Conservation (phyloP, 495 filamentous ascomycete species). For the Aspergillus avenaceus region DNA sequence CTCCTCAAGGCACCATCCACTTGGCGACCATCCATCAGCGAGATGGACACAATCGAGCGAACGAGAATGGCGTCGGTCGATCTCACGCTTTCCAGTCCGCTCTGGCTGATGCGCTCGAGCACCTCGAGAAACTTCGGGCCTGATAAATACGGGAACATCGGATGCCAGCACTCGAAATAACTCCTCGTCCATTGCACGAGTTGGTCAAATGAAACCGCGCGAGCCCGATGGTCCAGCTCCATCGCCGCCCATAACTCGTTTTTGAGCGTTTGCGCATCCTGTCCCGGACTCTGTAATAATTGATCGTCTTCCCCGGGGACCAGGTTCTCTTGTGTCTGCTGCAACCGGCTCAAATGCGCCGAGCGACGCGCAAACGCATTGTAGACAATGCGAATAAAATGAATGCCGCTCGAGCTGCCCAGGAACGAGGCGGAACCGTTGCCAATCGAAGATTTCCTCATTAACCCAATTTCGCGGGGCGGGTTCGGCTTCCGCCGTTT, state of each 20-base stretch:
- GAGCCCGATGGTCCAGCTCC: slow-evolving; percentile 20
- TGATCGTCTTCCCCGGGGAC: slow-evolving; percentile 48
- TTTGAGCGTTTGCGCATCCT: slow-evolving; percentile 5
- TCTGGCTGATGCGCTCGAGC: slow-evolving; percentile 27
- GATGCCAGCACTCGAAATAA: slow-evolving; percentile 50
- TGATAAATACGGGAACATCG: slow-evolving; percentile 43
- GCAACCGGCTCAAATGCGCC: slow-evolving; percentile 26
- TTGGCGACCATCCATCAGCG: slow-evolving; percentile 32
- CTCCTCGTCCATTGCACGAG: slow-evolving; percentile 34
- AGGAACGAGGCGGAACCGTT: slow-evolving; percentile 37
- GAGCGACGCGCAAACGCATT: slow-evolving; percentile 39
- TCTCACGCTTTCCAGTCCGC: slow-evolving; percentile 19
- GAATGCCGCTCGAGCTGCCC: slow-evolving; percentile 49
- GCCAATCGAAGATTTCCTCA: slow-evolving; percentile 29
- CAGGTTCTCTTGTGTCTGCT: slow-evolving; percentile 24
- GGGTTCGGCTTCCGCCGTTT: slow-evolving; percentile 32
- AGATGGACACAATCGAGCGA: slow-evolving; percentile 45
- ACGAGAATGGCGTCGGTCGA: slow-evolving; percentile 32
- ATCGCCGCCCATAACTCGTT: slow-evolving; percentile 25
- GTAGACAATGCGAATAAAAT: slow-evolving; percentile 46
- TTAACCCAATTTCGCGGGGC: slow-evolving; percentile 35
- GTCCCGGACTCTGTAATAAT: slow-evolving; percentile 10
- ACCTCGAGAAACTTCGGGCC: slow-evolving; percentile 36
- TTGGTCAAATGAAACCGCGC: slow-evolving; percentile 24
- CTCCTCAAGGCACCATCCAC: slow-evolving; percentile 5